Evolutionary conservation across 192 early-diverging fungal genomes (phyloP).

Genomic region (Podila horticola): DNA sequence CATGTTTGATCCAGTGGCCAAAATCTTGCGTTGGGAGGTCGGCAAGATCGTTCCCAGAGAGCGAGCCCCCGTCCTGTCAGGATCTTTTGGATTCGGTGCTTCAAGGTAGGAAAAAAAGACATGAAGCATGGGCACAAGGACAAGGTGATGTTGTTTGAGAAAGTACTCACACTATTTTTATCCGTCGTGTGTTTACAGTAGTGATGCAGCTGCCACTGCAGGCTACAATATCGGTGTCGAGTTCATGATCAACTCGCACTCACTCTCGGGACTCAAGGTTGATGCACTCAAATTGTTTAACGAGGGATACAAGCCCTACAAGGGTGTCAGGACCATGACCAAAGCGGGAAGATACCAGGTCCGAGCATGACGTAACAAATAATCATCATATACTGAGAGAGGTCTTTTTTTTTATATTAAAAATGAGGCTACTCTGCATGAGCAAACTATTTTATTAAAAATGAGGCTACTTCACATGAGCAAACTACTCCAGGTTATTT

Average conservation of each 20-base stretch:
- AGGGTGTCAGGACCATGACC: conserved; percentile 69
- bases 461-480: neutral
- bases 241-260: conserved; percentile 76
- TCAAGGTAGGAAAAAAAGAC: conserved; percentile 12
- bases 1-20: conserved; percentile 76
- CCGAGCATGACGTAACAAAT: conserved; percentile 51
- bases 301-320: conserved; percentile 83
- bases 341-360: conserved; percentile 73
- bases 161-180: neutral
- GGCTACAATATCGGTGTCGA: conserved; percentile 69
- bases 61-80: conserved; percentile 70
- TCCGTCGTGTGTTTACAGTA: conserved; percentile 10
- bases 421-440: neutral
- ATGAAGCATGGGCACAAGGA: too few species aligned
- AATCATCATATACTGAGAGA: too few species aligned
- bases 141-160: neutral
- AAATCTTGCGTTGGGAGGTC: conserved; percentile 72
- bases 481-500: neutral
- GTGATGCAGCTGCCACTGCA: conserved; percentile 56
- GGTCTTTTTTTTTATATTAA: neutral
- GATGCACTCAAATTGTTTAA: conserved; percentile 75
- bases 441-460: conserved; percentile 3
- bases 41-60: conserved; percentile 66
- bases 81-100: conserved; percentile 61
- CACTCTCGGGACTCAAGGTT: conserved; percentile 77